A percentile compares a stretch with the other conserved stretches of the same genome.
These are phyloP conservation scores for Pinus albicaulis DNA, from an alignment of 75 land plant species.

Conservation along the genomic window DNA sequence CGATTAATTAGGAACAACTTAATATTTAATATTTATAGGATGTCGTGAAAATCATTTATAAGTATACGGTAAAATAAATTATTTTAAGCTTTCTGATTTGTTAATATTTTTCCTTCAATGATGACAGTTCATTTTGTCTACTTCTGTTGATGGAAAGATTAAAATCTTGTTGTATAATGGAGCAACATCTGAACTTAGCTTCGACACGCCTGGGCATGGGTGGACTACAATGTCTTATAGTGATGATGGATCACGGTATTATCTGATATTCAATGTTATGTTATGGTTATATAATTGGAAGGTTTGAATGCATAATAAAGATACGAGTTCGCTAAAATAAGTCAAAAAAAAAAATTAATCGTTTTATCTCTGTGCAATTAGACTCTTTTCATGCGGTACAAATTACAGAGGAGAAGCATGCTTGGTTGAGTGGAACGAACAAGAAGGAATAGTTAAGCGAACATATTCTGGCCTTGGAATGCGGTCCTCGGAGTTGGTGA, in stretches of 20 bases:
- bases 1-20: too few relatives aligned
- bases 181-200: background rate
- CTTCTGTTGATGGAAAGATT: conserved; percentile 17
- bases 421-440: conserved; percentile 82
- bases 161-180: conserved; percentile 9
- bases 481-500: conserved; percentile 56
- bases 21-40: background rate
- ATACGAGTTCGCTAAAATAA: background rate
- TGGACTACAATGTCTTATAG: conserved; percentile 19
- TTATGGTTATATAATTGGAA: background rate
- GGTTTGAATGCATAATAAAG: background rate
- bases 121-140: conserved; percentile 13
- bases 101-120: too few relatives aligned
- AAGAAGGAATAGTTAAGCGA: conserved; percentile 78
- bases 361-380: conserved; percentile 8
- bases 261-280: background rate
- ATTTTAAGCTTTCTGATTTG: too few relatives aligned
- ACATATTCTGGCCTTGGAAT: conserved; percentile 59
- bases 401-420: conserved; percentile 74
- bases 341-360: too few relatives aligned
- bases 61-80: too few relatives aligned
- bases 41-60: too few relatives aligned
- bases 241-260: conserved; percentile 15
- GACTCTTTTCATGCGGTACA: conserved; percentile 82
- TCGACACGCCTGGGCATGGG: conserved; percentile 14